Percentiles rank a stretch among this genome's conserved stretches.
phyloP scores from a whole-genome alignment of 2,329 filamentous ascomycete species.

The Polychaeton citri region DNA sequence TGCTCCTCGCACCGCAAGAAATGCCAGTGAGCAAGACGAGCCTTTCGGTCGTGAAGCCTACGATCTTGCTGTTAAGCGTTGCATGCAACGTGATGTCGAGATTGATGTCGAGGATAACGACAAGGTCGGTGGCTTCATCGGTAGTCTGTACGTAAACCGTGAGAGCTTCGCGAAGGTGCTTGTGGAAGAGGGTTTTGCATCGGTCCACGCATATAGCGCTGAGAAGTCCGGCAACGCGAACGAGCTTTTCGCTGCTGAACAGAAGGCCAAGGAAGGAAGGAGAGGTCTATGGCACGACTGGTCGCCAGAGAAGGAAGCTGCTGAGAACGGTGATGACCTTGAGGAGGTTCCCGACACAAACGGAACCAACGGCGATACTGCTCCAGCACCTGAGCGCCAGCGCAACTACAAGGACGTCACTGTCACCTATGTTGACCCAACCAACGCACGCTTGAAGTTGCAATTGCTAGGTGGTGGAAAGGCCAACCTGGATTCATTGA shows the following conservation, averaged over 20 bases:
- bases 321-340: conserved; percentile 29
- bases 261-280: conserved; percentile 73
- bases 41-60: conserved; percentile 91
- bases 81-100: conserved; percentile 89
- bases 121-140: conserved; percentile 96
- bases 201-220: conserved; percentile 86
- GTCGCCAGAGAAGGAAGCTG: conserved; percentile 75
- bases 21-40: conserved; percentile 68
- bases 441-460: conserved; percentile 71
- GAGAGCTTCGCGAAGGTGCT: conserved; percentile 92
- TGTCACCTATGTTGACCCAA: conserved; percentile 72
- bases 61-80: conserved; percentile 76
- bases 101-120: conserved; percentile 91
- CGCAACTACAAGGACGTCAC: conserved; percentile 92
- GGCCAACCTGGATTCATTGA: conserved; percentile 69
- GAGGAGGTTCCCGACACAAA: conserved; percentile 35
- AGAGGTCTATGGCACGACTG: conserved; percentile 91
- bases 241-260: conserved; percentile 78
- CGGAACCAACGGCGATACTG: conserved; percentile 36
- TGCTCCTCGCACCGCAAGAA: conserved; percentile 73
- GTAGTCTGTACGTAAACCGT: conserved; percentile 80
- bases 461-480: conserved; percentile 84
- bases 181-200: conserved; percentile 85
- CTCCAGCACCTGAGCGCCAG: conserved; percentile 44
- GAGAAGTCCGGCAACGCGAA: conserved; percentile 84